Base-by-base conservation (phyloP, 495 filamentous ascomycete species). In the Penicillium steckii region DNA sequence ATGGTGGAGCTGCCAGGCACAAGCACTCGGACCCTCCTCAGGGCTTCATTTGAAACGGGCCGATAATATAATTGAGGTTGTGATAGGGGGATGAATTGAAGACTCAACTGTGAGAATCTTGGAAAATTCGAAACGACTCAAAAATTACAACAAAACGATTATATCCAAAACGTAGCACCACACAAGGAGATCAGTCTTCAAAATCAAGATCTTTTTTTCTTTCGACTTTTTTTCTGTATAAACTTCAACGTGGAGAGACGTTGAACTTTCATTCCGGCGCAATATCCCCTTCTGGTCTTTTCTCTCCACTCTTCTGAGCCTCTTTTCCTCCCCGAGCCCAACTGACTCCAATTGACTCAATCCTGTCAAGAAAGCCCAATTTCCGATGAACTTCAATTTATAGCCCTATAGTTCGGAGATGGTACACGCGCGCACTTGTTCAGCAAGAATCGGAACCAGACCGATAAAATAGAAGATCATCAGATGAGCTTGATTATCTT, bases 251-350 rank as follows among this genome's bases (percentile, higher is more conserved):
- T 50, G 56, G 50, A 41, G 50, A 50, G 48, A 30, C 43, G 29
- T 46, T 38, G 51, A 42, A 59, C 52, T 45, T 54, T 49, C 47
- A 55, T 52, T 55, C 44, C 56, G 56, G 56, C 56, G 56, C 51
- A 59, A 51, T 59, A 52, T 10, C 52, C 48, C 43, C 32, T 54
- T 50, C 46, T 33, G 47, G 56, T 30, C 44, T 13, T 42, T 32
- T 44, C 45, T 46, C 32, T 23, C 29, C 17, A 46, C 25, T n/a
- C 10, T 15, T 38, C 50, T 27, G 17, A 27, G 43, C 50, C 30
- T 38, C 19, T 10, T 40, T 48, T 44, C 44, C 48, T 3, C 29
- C 18, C 27, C n/a, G 19, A 12, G 27, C 27, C 27, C 35, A 21
- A 13, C 42, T 40, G 27, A 33, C 48, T 13, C 48, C 48, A 26